Conservation (phyloP, 495 filamentous ascomycete species). For the Daldinia bambusicola region DNA sequence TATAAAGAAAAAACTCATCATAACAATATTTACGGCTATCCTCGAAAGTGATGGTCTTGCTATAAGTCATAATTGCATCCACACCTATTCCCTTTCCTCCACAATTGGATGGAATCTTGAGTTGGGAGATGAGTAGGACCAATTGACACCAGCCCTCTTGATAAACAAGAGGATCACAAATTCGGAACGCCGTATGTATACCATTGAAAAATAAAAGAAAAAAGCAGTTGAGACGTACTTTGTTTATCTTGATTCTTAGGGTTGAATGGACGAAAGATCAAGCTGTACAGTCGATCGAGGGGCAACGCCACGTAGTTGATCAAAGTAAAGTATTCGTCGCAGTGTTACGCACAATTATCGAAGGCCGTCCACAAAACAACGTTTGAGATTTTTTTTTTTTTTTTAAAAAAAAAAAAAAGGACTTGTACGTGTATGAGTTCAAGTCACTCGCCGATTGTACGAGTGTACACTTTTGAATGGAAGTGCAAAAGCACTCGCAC, state of each 20-base stretch:
- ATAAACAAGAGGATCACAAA: neutral
- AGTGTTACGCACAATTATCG: constrained; percentile 36
- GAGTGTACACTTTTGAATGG: constrained; percentile 14
- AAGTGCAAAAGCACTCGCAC: constrained; percentile 29
- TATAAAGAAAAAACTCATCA: constrained; percentile 47
- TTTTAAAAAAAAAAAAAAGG: too few species aligned
- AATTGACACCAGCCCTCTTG: constrained; percentile 12
- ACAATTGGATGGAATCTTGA: constrained; percentile 9
- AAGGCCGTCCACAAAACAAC: neutral
- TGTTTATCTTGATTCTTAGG: constrained; percentile 13
- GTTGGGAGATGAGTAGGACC: constrained; percentile 8
- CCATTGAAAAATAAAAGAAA: neutral
- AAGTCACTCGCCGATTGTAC: neutral
- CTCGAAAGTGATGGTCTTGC: neutral
- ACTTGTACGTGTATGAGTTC: constrained; percentile 4
- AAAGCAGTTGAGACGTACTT: constrained; percentile 26
- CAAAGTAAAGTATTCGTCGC: constrained; percentile 10
- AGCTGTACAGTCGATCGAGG: constrained; percentile 26
- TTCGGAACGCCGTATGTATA: neutral
- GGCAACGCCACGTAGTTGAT: constrained; percentile 15
- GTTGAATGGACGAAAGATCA: neutral
- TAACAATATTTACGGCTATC: constrained; percentile 28
- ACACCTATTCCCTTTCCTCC: constrained; percentile 2
- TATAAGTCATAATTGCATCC: constrained; percentile 8
- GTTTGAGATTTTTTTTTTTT: too few species aligned